A percentile compares a stretch with the other conserved stretches of the same genome.
Evolutionary conservation across 495 filamentous ascomycete species (phyloP).

Genomic region (Aspergillus cavernicola): DNA sequence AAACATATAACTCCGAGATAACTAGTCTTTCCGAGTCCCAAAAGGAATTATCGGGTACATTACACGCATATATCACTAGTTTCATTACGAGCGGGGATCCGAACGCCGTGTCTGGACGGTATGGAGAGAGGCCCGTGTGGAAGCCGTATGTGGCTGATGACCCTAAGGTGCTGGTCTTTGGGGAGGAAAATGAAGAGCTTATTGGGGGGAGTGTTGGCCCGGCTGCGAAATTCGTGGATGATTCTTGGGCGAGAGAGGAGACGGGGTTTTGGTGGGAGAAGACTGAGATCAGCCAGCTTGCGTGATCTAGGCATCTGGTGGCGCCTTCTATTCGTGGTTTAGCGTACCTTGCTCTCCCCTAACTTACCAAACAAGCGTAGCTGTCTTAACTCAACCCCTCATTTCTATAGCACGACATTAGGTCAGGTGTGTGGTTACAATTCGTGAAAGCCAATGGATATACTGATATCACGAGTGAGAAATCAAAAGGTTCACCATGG

Average conservation of each 20-base stretch:
- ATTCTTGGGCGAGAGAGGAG: conserved; percentile 45
- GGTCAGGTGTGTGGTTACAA: too few species aligned
- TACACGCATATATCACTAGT: conserved; percentile 54
- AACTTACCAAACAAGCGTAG: too few species aligned
- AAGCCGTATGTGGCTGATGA: conserved; percentile 20
- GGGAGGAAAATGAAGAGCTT: conserved; percentile 59
- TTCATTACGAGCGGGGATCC: conserved; percentile 54
- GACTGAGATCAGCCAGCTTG: conserved; percentile 25
- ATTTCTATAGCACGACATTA: too few species aligned
- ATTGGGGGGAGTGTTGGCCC: conserved; percentile 39
- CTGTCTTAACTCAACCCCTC: too few species aligned
- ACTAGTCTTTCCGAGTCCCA: conserved; percentile 41
- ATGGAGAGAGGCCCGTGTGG: conserved; percentile 30
- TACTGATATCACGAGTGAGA: too few species aligned
- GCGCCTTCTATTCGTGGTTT: too few species aligned
- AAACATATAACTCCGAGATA: conserved; percentile 47
- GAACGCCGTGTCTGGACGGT: conserved; percentile 28
- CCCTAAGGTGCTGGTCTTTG: conserved; percentile 48
- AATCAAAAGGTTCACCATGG: too few species aligned
- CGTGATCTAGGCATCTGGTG: too few species aligned
- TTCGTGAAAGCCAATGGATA: too few species aligned
- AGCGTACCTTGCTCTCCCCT: too few species aligned
- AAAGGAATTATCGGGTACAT: conserved; percentile 43
- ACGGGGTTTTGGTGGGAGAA: conserved; percentile 57
- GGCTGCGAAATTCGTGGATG: conserved; percentile 36